phyloP scores from a whole-genome alignment of 768 basidiomycete species.

The Mycena albidolilacea region DNA sequence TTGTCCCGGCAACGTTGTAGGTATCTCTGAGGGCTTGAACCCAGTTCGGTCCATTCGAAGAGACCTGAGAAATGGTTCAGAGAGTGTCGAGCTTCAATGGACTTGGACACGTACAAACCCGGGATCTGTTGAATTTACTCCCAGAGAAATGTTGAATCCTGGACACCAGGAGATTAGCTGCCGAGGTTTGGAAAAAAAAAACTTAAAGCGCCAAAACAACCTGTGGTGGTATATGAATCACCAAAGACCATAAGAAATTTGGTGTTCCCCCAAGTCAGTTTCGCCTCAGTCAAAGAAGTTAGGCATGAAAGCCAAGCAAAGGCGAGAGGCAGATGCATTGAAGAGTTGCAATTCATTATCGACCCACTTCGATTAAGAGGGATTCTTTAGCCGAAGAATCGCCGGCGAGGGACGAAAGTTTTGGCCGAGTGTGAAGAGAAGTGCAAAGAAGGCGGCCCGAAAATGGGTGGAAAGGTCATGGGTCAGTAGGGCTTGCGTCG shows the following conservation, averaged over 20 bases:
- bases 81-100: neutral
- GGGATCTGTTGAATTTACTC: conserved; percentile 66
- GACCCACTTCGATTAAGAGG: conserved; percentile 10
- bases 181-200: neutral
- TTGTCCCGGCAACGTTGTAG: conserved; percentile 69
- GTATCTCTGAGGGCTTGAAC: conserved; percentile 62
- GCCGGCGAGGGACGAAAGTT: neutral
- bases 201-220: conserved; percentile 33
- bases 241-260: conserved; percentile 74
- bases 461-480: conserved; percentile 4
- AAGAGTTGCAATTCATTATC: neutral
- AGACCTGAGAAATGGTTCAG: conserved; percentile 54
- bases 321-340: conserved; percentile 8
- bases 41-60: conserved; percentile 77
- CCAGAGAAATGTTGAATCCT: conserved; percentile 73
- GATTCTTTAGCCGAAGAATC: conserved; percentile 18
- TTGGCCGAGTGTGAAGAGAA: neutral
- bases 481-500: neutral
- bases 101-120: conserved; percentile 57
- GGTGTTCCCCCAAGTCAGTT: conserved; percentile 66
- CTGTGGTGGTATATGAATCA: conserved; percentile 72
- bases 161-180: neutral
- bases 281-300: conserved; percentile 37
- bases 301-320: conserved; percentile 8
- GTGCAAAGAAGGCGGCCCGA: neutral